phyloP scores from a whole-genome alignment of 2,329 filamentous ascomycete species.

The Metarhizium sp. region DNA sequence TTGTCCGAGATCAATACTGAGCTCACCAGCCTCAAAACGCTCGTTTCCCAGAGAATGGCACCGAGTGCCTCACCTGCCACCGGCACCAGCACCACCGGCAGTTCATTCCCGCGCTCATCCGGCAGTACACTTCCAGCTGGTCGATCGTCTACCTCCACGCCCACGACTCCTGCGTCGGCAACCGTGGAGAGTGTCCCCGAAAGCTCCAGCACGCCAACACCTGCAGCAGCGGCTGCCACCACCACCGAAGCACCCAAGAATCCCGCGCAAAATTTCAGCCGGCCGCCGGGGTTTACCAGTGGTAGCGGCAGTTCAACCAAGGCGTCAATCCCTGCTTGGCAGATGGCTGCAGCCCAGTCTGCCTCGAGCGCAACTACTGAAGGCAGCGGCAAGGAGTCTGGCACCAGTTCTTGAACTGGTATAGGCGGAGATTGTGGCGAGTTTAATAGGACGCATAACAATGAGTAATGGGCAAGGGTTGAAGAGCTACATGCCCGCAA shows the following conservation, averaged over 20 bases:
- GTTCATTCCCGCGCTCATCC: slow-evolving; percentile 8
- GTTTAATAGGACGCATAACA: neutral
- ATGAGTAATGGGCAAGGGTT: neutral
- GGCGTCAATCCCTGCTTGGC: slow-evolving; percentile 72
- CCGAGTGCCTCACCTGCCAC: slow-evolving; percentile 19
- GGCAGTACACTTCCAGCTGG: neutral
- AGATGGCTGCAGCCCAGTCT: slow-evolving; percentile 57
- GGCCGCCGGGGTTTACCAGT: slow-evolving; percentile 23
- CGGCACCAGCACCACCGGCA: slow-evolving; percentile 11
- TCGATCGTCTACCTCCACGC: slow-evolving; percentile 5
- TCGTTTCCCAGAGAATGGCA: slow-evolving; percentile 59
- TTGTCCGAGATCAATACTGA: slow-evolving; percentile 80
- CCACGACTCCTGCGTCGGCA: slow-evolving; percentile 11
- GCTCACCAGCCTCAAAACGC: slow-evolving; percentile 82
- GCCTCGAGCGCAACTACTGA: slow-evolving; percentile 16
- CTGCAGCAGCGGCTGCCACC: slow-evolving; percentile 2
- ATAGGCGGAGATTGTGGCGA: neutral
- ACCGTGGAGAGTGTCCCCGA: slow-evolving; percentile 13
- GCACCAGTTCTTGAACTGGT: slow-evolving; percentile 1
- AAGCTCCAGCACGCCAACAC: slow-evolving; percentile 14
- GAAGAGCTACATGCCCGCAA: neutral
- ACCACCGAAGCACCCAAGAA: slow-evolving; percentile 22
- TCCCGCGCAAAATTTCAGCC: slow-evolving; percentile 18
- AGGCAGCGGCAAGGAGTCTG: slow-evolving; percentile 4
- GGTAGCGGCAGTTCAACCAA: slow-evolving; percentile 33